These are phyloP conservation scores for Carex myosuroides DNA, from an alignment of 176 grass and related monocot species.

Conservation along the genomic window DNA sequence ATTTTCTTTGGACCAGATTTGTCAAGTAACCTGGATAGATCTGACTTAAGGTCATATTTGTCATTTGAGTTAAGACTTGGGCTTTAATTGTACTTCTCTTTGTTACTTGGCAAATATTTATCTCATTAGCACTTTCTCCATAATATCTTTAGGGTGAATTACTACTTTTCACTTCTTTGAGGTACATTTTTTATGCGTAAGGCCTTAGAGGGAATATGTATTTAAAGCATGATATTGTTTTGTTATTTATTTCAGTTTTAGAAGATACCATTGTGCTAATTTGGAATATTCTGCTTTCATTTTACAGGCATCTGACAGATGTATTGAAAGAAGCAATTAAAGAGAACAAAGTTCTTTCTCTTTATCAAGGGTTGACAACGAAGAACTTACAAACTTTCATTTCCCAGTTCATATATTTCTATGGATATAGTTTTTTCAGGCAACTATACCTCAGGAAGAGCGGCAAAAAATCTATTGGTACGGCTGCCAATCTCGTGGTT, in stretches of 20 bases:
- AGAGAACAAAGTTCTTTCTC: slow-evolving; percentile 60
- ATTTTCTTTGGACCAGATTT: background rate
- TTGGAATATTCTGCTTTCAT: background rate
- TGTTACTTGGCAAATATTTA: background rate
- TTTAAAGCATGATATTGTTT: background rate
- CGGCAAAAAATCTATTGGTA: slow-evolving; percentile 81
- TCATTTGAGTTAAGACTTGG: background rate
- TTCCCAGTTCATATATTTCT: slow-evolving; percentile 91
- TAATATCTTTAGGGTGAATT: slow-evolving; percentile 4
- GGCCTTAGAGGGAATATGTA: slow-evolving; percentile 4
- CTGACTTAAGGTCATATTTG: background rate
- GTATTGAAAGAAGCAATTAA: slow-evolving; percentile 88
- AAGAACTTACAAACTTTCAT: slow-evolving; percentile 96
- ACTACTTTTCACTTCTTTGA: background rate
- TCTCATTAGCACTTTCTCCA: background rate
- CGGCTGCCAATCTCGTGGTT: slow-evolving; percentile 67
- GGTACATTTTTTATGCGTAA: background rate
- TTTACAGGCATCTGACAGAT: slow-evolving; percentile 82
- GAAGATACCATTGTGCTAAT: background rate
- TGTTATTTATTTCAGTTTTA: slow-evolving; percentile 4
- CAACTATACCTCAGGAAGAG: slow-evolving; percentile 77
- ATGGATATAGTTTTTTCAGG: slow-evolving; percentile 94
- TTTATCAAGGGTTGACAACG: slow-evolving; percentile 89
- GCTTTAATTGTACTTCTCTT: background rate
- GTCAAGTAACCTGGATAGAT: background rate